These are phyloP conservation scores for Arctium minus DNA, from an alignment of 129 eudicot genomes.

Conservation along the genomic window DNA sequence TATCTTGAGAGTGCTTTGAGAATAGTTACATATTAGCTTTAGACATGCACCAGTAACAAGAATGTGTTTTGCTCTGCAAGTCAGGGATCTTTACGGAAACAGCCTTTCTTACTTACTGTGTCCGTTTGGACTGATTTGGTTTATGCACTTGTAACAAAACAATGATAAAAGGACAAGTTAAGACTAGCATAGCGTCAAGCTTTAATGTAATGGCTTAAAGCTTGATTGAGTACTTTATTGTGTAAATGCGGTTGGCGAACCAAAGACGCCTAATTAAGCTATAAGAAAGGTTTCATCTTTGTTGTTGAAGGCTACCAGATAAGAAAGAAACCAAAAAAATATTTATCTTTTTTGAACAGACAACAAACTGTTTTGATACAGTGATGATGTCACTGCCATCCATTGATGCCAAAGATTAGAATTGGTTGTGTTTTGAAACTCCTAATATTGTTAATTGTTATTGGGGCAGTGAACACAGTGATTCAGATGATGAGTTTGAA, in stretches of 20 bases:
- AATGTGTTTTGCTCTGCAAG: too few relatives aligned
- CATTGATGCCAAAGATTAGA: neutral
- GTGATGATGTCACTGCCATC: too few relatives aligned
- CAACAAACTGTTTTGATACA: neutral
- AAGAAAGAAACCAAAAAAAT: neutral
- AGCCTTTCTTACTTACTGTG: too few relatives aligned
- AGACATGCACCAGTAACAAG: too few relatives aligned
- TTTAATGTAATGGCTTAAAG: neutral
- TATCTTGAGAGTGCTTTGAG: too few relatives aligned
- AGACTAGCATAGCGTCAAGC: neutral
- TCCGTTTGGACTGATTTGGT: too few relatives aligned
- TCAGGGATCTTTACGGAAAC: too few relatives aligned
- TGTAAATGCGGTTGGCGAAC: too few relatives aligned
- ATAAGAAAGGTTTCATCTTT: neutral
- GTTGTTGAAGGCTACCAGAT: neutral
- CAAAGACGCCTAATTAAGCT: too few relatives aligned
- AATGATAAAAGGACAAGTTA: too few relatives aligned
- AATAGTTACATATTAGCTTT: too few relatives aligned
- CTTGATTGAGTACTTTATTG: neutral
- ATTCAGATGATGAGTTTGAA: conserved; percentile 73
- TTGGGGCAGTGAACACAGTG: conserved; percentile 59
- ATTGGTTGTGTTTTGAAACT: conserved; percentile 1
- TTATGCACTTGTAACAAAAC: too few relatives aligned
- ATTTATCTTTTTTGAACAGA: neutral
- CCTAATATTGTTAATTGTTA: neutral